A percentile compares a stretch with the other conserved stretches of the same genome.
These are phyloP conservation scores for Echria macrotheca DNA, from an alignment of 495 filamentous ascomycete genomes.

Conservation along the genomic window DNA sequence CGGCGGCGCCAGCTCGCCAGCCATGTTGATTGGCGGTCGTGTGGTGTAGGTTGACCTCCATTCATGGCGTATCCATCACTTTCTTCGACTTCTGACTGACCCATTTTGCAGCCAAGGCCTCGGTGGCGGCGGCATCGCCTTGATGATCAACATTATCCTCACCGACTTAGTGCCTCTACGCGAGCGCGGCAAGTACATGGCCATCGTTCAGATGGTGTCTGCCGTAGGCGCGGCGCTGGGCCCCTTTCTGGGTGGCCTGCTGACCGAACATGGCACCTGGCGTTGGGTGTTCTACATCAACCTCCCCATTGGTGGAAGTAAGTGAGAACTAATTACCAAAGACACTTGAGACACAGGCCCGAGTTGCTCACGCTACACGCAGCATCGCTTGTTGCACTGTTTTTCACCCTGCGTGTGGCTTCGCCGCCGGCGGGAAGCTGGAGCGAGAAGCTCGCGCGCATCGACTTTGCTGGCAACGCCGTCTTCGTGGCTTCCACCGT, in stretches of 20 bases:
- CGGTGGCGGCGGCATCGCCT: constrained; percentile 70
- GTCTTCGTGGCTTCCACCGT: constrained; percentile 23
- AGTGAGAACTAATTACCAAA: too few species aligned
- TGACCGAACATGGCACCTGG: constrained; percentile 43
- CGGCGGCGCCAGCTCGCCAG: constrained; percentile 26
- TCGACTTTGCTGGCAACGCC: constrained; percentile 29
- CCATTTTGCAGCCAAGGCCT: constrained; percentile 72
- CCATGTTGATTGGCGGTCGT: constrained; percentile 67
- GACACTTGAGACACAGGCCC: too few species aligned
- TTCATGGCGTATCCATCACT: too few species aligned
- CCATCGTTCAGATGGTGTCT: constrained; percentile 43
- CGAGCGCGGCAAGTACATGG: constrained; percentile 52
- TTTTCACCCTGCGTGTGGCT: constrained; percentile 30
- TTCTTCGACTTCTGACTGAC: too few species aligned
- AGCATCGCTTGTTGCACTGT: constrained; percentile 21
- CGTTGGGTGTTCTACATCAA: constrained; percentile 37
- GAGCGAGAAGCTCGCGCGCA: constrained; percentile 18
- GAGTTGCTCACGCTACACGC: too few species aligned
- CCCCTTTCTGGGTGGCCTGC: constrained; percentile 70
- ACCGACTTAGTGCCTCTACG: constrained; percentile 65
- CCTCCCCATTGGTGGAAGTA: constrained; percentile 27
- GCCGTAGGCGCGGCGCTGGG: constrained; percentile 61
- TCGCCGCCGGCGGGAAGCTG: constrained; percentile 10
- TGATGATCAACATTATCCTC: constrained; percentile 60
- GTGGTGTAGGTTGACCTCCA: too few species aligned